phyloP scores from a whole-genome alignment of 495 filamentous ascomycete species.

The Lichenothelia convexa region DNA sequence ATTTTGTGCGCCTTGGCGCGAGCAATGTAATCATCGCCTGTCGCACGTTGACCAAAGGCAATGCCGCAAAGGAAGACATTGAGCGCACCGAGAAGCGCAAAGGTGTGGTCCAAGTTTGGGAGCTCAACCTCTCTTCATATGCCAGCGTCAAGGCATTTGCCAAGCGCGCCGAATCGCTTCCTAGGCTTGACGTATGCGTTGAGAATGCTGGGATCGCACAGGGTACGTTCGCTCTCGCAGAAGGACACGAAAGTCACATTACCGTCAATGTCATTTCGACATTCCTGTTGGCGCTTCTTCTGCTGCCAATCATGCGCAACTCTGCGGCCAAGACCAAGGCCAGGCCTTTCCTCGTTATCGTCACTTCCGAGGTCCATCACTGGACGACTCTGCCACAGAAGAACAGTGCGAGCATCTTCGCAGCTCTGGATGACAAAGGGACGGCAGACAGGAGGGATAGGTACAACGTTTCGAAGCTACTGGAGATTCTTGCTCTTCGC shows the following conservation, averaged over 20 bases:
- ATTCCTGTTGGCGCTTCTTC: constrained; percentile 25
- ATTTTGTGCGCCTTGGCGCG: constrained; percentile 17
- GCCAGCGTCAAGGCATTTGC: constrained; percentile 31
- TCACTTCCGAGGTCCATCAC: constrained; percentile 15
- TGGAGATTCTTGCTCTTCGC: constrained; percentile 13
- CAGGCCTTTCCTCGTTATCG: constrained; percentile 15
- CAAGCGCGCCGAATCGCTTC: constrained; percentile 21
- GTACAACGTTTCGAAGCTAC: constrained; percentile 18
- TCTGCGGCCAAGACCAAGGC: constrained; percentile 12
- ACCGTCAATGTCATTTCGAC: constrained; percentile 31
- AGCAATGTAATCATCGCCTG: constrained; percentile 18
- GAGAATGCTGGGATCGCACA: constrained; percentile 28
- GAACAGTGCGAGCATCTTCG: constrained; percentile 13
- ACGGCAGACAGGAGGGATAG: constrained; percentile 13
- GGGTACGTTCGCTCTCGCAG: constrained; percentile 14
- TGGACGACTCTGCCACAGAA: constrained; percentile 13
- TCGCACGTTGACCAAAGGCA: constrained; percentile 24
- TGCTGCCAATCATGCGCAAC: constrained; percentile 22
- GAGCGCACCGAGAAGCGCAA: constrained; percentile 1
- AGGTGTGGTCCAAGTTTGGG: constrained; percentile 27
- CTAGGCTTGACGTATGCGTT: constrained; percentile 27
- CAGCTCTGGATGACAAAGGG: constrained; percentile 11
- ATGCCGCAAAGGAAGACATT: constrained; percentile 27
- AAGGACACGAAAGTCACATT: constrained; percentile 28
- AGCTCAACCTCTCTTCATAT: constrained; percentile 35